These are phyloP conservation scores for Fusarium beomiforme DNA, from an alignment of 2,329 filamentous ascomycete genomes.

Conservation along the genomic window DNA sequence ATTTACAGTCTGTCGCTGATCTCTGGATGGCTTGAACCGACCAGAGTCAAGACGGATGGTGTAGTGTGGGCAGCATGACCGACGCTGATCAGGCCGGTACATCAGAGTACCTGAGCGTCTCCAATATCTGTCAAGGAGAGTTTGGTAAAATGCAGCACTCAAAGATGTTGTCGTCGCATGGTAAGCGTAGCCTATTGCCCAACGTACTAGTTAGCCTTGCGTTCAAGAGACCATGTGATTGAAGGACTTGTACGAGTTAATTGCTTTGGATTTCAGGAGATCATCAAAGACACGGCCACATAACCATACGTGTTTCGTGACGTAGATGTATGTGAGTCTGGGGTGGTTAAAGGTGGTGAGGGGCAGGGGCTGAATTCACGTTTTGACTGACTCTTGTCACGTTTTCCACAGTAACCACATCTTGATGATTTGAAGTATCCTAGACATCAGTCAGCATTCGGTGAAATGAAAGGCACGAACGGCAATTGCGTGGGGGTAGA, in stretches of 20 bases:
- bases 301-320: not conserved
- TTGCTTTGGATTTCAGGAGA: slow-evolving; percentile 1
- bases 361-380: slow-evolving; percentile 46
- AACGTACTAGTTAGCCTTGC: slow-evolving; percentile 37
- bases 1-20: slow-evolving; percentile 80
- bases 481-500: slow-evolving; percentile 37
- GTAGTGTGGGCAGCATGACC: slow-evolving; percentile 93
- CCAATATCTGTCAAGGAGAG: slow-evolving; percentile 79
- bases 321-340: slow-evolving; percentile 1
- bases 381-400: slow-evolving; percentile 62
- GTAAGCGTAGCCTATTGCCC: slow-evolving; percentile 73
- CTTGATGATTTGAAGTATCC: slow-evolving; percentile 63
- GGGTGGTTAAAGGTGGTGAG: not conserved
- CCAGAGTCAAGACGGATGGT: slow-evolving; percentile 77
- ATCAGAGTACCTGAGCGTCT: slow-evolving; percentile 76
- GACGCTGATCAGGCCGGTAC: slow-evolving; percentile 80
- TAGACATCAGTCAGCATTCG: slow-evolving; percentile 42
- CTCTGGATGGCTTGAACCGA: slow-evolving; percentile 72
- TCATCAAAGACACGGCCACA: slow-evolving; percentile 10
- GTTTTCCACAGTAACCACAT: slow-evolving; percentile 63
- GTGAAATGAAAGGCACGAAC: slow-evolving; percentile 12
- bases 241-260: not conserved
- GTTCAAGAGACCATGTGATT: slow-evolving; percentile 1
- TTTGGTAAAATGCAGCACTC: slow-evolving; percentile 74
- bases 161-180: slow-evolving; percentile 72